phyloP scores from a whole-genome alignment of 83 land plant species.

The Picea abies region DNA sequence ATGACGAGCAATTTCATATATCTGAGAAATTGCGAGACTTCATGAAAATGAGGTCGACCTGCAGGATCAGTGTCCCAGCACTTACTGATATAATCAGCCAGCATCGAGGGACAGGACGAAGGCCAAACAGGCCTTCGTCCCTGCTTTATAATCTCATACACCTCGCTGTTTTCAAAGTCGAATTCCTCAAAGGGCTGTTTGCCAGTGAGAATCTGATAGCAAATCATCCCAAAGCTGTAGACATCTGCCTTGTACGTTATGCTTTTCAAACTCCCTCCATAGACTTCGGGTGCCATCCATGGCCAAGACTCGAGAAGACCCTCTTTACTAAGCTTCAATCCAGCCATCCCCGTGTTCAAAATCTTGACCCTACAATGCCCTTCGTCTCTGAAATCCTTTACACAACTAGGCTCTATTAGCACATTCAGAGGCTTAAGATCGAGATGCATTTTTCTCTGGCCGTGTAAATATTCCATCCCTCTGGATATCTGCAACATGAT shows the following conservation, averaged over 20 bases:
- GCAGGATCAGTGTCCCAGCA: constrained; percentile 61
- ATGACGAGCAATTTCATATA: constrained; percentile 40
- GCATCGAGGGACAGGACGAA: constrained; percentile 37
- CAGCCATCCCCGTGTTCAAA: constrained; percentile 12
- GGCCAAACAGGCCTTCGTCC: constrained; percentile 68
- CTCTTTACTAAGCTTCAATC: constrained; percentile 12
- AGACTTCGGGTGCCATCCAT: constrained; percentile 13
- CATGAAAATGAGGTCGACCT: constrained; percentile 51
- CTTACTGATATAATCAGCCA: constrained; percentile 45
- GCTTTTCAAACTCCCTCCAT: constrained; percentile 12
- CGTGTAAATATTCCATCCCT: constrained; percentile 82
- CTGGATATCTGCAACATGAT: constrained; percentile 77
- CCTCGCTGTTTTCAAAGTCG: constrained; percentile 40
- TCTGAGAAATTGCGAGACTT: constrained; percentile 52
- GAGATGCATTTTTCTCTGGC: constrained; percentile 57
- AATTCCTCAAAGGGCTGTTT: constrained; percentile 65
- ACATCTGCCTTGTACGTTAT: constrained; percentile 67
- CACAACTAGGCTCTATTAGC: constrained; percentile 32
- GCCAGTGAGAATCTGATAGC: constrained; percentile 67
- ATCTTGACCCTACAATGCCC: constrained; percentile 10
- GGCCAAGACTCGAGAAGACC: constrained; percentile 47
- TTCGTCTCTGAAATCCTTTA: constrained; percentile 10
- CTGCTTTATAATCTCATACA: constrained; percentile 44
- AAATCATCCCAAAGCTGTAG: constrained; percentile 69
- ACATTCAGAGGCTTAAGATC: constrained; percentile 57